A percentile compares a stretch with the other conserved stretches of the same genome.
phyloP scores from a whole-genome alignment of 2,329 filamentous ascomycete species.

The Hysterium pulicare region DNA sequence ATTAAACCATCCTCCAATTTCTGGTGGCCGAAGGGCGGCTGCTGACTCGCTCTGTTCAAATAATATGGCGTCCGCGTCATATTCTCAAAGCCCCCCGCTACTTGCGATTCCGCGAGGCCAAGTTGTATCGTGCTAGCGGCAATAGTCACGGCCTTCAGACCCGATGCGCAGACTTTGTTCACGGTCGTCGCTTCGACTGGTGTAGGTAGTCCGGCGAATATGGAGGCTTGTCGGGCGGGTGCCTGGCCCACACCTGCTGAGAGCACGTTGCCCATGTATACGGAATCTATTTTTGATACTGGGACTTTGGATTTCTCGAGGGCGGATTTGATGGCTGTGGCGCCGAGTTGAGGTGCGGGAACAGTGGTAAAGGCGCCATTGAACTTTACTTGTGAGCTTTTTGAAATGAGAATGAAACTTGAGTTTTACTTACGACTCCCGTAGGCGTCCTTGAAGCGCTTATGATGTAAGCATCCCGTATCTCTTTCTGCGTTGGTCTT shows the following conservation, averaged over 20 bases:
- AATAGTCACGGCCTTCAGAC: slow-evolving; percentile 84
- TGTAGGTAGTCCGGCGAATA: slow-evolving; percentile 82
- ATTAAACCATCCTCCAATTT: slow-evolving; percentile 88
- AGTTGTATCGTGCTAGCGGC: slow-evolving; percentile 95
- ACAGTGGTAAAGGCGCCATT: slow-evolving; percentile 86
- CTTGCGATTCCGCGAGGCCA: slow-evolving; percentile 79
- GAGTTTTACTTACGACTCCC: slow-evolving; percentile 61
- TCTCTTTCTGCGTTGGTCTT: slow-evolving; percentile 52
- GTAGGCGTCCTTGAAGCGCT: slow-evolving; percentile 87
- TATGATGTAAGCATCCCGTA: slow-evolving; percentile 91
- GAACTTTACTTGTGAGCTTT: slow-evolving; percentile 59
- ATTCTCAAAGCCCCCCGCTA: slow-evolving; percentile 97
- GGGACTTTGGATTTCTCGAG: slow-evolving; percentile 83
- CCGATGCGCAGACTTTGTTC: slow-evolving; percentile 97
- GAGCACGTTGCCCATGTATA: slow-evolving; percentile 97
- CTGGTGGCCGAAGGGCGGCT: slow-evolving; percentile 82
- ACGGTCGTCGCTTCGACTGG: slow-evolving; percentile 84
- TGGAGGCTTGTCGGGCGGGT: slow-evolving; percentile 83
- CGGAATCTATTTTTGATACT: slow-evolving; percentile 75
- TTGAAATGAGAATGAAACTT: neutral
- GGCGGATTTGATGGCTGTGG: slow-evolving; percentile 87
- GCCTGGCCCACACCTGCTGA: slow-evolving; percentile 82
- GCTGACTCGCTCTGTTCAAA: slow-evolving; percentile 72
- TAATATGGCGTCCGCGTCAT: slow-evolving; percentile 96
- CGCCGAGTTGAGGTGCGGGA: slow-evolving; percentile 81